Conservation (phyloP, 176 grass and related monocot species). For the Tillandsia leiboldiana region DNA sequence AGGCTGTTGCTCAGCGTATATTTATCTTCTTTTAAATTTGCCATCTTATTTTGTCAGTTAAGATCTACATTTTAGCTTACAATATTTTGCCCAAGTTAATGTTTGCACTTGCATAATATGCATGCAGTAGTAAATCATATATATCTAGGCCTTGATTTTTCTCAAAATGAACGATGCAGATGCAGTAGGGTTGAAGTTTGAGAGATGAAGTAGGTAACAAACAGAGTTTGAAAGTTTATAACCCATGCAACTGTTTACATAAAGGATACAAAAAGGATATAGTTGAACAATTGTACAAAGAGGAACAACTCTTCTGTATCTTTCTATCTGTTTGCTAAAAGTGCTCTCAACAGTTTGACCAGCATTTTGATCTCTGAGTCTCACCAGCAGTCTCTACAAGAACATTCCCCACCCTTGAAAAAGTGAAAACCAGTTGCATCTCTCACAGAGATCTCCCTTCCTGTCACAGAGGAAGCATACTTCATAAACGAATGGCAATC, state of each 20-base stretch:
- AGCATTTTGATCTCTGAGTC: neutral
- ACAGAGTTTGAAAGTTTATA: no score
- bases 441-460: constrained; percentile 40
- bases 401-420: constrained; percentile 45
- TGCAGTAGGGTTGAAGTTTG: no score
- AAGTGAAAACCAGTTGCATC: constrained; percentile 51
- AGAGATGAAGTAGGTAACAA: no score
- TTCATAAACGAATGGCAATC: constrained; percentile 68
- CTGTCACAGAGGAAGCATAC: constrained; percentile 32
- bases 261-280: no score
- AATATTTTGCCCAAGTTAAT: neutral
- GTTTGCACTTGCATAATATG: no score
- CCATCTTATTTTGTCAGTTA: neutral
- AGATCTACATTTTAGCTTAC: neutral
- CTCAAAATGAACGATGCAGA: no score
- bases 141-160: no score
- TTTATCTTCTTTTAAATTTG: neutral
- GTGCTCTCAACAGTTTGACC: neutral
- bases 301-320: neutral
- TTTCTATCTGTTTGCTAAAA: neutral
- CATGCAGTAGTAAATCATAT: no score
- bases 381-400: constrained; percentile 35
- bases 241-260: no score
- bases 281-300: no score
- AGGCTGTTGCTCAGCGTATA: neutral